Percentiles rank a stretch among this genome's conserved stretches.
These are phyloP conservation scores for Cyberlindnera mycetangii DNA, from an alignment of 805 yeast species.

Conservation along the genomic window DNA sequence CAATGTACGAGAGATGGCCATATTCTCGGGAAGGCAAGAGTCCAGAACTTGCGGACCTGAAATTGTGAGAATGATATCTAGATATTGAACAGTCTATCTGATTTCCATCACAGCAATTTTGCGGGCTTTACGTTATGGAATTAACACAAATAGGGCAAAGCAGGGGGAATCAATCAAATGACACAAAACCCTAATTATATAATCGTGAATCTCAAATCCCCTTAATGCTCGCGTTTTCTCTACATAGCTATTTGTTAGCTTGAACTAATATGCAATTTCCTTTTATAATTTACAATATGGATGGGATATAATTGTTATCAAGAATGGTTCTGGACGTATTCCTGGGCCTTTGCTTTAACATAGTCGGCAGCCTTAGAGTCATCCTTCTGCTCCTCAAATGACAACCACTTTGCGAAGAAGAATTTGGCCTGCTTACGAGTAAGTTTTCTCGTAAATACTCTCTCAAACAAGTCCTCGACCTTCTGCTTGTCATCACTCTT, in stretches of 20 bases:
- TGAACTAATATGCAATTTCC: not conserved
- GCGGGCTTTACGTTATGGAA: too few relatives aligned
- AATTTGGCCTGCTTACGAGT: constrained; percentile 89
- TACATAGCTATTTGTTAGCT: too few relatives aligned
- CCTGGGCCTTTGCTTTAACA: constrained; percentile 88
- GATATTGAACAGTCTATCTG: too few relatives aligned
- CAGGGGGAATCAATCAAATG: too few relatives aligned
- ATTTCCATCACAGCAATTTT: too few relatives aligned
- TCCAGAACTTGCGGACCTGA: too few relatives aligned
- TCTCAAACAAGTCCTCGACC: constrained; percentile 78
- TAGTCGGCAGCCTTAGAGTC: constrained; percentile 73
- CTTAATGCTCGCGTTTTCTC: too few relatives aligned
- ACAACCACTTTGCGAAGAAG: constrained; percentile 90
- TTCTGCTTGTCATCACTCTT: constrained; percentile 62
- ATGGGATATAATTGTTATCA: not conserved
- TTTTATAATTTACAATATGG: constrained; percentile 2
- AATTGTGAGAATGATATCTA: too few relatives aligned
- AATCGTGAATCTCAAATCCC: too few relatives aligned
- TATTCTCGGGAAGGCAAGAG: not conserved
- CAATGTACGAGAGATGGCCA: not conserved
- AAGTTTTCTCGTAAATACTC: constrained; percentile 64
- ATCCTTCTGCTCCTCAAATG: constrained; percentile 65
- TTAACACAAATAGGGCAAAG: too few relatives aligned
- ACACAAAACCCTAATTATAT: too few relatives aligned
- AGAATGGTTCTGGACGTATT: constrained; percentile 48